Base-by-base conservation (phyloP, 768 basidiomycete genomes). In the Tricholoma furcatifolium region DNA sequence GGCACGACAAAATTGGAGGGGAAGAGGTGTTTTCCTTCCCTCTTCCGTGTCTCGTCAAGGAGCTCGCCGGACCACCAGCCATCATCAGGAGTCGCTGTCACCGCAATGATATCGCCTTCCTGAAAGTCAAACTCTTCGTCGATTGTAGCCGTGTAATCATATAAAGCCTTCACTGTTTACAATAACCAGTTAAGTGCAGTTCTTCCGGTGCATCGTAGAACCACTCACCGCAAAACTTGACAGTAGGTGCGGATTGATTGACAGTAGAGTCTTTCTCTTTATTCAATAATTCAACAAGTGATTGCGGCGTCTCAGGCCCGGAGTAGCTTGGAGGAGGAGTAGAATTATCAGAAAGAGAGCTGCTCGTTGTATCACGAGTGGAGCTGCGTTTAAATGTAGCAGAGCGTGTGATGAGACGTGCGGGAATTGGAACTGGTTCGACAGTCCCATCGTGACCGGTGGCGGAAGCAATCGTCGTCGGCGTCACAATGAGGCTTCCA, bases 41-140 rank as follows among this genome's bases (percentile, higher is more conserved):
- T 76, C 57, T 87, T 75, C 62, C 91, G 74, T 36, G 76, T 74
- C 59, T 91, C 88, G 59, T 91, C 88, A 42, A 92, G 69, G 56
- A 93, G 67, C 64, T 89, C 87, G n/a, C 96, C 96, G 59, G 87
- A 89, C 96, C 95, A 98, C 96, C 96, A 98, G 1, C 96, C 96
- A 65, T 97, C 95, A 62, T 94, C 93, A 8, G 94, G 94, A n/a
- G 93, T 95, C 9, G 84, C 82, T 0, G 92, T 96, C 20, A 98
- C 95, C 1, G 95, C 95, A 60, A 98, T 97, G 57, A 97, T 87
- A 72, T 98, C 96, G 15, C 90, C 91, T 11, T 84, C 73, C 66
- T 94, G 91, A 81, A 98, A 98, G 70, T 94, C 89, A 70, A 98
- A 98, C 70, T 98, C 96, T 63, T 95, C 93, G 2, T 88, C 82